These are phyloP conservation scores for Backusella parvicylindrica DNA, from an alignment of 192 early-diverging fungal genomes.

Conservation along the genomic window DNA sequence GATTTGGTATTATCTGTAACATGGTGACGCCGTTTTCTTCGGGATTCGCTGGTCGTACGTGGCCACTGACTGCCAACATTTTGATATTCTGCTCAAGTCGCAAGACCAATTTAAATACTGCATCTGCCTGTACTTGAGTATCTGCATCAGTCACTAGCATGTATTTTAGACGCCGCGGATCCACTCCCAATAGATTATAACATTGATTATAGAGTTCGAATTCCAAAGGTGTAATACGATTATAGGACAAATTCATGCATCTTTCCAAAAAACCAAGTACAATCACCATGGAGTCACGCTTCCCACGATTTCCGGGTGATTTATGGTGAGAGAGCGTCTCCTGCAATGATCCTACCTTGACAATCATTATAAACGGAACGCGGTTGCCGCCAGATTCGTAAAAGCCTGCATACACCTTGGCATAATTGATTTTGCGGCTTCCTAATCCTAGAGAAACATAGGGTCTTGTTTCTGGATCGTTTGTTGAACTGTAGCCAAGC, in stretches of 20 bases:
- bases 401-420: conserved; percentile 68
- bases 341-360: conserved; percentile 58
- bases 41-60: conserved; percentile 65
- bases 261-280: conserved; percentile 83
- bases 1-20: conserved; percentile 67
- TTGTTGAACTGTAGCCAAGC: conserved; percentile 58
- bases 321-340: conserved; percentile 23
- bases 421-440: conserved; percentile 59
- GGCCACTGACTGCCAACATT: conserved; percentile 61
- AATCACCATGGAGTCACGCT: conserved; percentile 85
- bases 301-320: conserved; percentile 74
- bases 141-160: conserved; percentile 67
- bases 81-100: conserved; percentile 51
- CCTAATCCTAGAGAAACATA: conserved; percentile 52
- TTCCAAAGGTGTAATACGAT: conserved; percentile 63
- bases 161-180: conserved; percentile 61
- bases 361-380: conserved; percentile 60
- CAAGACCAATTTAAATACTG: conserved; percentile 46
- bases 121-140: conserved; percentile 58
- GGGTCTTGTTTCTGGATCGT: conserved; percentile 41
- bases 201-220: conserved; percentile 67
- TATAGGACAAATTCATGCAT: conserved; percentile 53
- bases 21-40: conserved; percentile 56
- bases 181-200: conserved; percentile 58
- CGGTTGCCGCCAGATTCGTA: conserved; percentile 48